Evolutionary conservation across 2,329 filamentous ascomycete species (phyloP), one percentile per base, ranked within the genome.

Genomic region (Pyrenochaeta sp.): DNA sequence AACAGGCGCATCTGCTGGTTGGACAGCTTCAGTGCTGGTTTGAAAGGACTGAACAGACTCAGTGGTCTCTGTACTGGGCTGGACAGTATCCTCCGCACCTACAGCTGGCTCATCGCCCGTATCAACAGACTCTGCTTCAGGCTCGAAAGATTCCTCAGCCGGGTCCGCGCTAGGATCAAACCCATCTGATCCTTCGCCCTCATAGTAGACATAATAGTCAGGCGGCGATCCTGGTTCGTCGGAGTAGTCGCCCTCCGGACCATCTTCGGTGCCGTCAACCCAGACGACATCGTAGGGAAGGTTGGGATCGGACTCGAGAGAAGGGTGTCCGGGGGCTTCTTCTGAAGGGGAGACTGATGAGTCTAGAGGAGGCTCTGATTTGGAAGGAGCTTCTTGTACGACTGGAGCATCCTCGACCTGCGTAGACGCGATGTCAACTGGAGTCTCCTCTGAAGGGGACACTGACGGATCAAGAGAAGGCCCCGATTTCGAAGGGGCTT

Each of bases 221-320:
- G 55, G 34, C 0, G 64, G 64, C 12, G 62, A 50, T 3, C 58
- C 62, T 2, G 64, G 58, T 9, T 47, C 28, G 4, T 34, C 45
- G 4, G 25, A 28, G 22, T 51, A 32, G 8, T 59, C 52, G 15
- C 49, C 40, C 5, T 28, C 50, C 2, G 61, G 55, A 2, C 64
- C 64, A 3, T 62, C 40, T 0, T 56, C 5, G 4, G 54, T 63
- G 27, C 64, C 64, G 9, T 65, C 64, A 3, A 67, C 62, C 49
- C 49, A 67, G n/a, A 65, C 62, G 4, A 61, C 55, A 19, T 55
- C 48, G 40, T 64, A 67, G 3, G 58, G 49, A 8, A 22, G 44
- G 2, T 50, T 34, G 8, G 54, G 54, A 22, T 58, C 40, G 8
- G 51, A 53, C 10, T 49, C 51, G 1, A 54, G 39, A 1, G 43